phyloP scores from a whole-genome alignment of 306 rosid species.

The Vigna trinervia region DNA sequence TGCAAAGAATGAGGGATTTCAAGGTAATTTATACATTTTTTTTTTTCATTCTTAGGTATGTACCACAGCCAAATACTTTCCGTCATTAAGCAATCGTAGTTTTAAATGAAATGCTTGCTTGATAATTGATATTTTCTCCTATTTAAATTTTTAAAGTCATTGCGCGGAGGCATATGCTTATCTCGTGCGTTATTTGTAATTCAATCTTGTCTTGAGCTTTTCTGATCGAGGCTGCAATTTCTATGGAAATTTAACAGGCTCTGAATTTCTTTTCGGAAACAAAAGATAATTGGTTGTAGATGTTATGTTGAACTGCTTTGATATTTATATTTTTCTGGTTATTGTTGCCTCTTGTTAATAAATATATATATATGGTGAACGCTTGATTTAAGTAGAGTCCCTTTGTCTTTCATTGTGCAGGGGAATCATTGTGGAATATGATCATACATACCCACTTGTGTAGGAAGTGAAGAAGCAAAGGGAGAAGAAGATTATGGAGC shows the following conservation, averaged over 20 bases:
- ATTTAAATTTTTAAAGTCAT: constrained; percentile 1
- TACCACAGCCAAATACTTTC: constrained; percentile 13
- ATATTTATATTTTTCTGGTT: constrained; percentile 4
- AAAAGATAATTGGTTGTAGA: constrained; percentile 8
- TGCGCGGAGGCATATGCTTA: neutral
- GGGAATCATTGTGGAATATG: constrained; percentile 39
- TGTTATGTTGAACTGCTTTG: constrained; percentile 14
- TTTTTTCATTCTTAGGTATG: neutral
- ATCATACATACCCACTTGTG: too few relatives aligned
- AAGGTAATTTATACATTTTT: constrained; percentile 54
- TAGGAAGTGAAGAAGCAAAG: too few relatives aligned
- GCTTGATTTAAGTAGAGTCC: constrained; percentile 19
- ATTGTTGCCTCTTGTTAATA: neutral
- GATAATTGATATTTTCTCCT: constrained; percentile 9
- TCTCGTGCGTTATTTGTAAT: neutral
- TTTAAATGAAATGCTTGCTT: constrained; percentile 29
- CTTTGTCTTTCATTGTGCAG: constrained; percentile 51
- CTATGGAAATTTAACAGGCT: constrained; percentile 14
- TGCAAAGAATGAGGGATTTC: constrained; percentile 82
- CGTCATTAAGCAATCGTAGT: constrained; percentile 23
- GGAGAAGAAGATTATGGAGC: too few relatives aligned
- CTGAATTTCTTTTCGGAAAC: neutral
- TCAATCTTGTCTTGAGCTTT: constrained; percentile 8
- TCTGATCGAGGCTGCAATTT: constrained; percentile 10
- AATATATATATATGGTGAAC: constrained; percentile 1